Evolutionary conservation across 2,329 filamentous ascomycete genomes (phyloP), one percentile per base, ranked within the genome.

Genomic region (Fusarium begoniae): DNA sequence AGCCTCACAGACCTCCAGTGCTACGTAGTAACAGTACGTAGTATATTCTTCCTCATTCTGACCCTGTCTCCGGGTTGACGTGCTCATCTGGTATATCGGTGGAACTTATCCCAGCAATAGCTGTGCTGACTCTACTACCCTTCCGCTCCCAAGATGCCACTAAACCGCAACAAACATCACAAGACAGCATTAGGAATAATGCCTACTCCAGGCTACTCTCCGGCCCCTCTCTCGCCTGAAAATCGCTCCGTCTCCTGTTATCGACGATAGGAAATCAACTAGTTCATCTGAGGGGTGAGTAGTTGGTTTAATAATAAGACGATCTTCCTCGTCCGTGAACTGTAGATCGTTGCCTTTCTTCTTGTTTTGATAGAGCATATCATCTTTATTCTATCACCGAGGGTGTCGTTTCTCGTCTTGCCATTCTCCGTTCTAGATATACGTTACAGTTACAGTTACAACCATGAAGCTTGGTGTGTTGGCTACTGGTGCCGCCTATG

Each of bases 391-490:
- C 28, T 50, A 37, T 48, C 35, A 28, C 38, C 53, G 38, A 62
- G 38, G 32, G 54, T 35, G 11, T 45, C 55, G 26, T 30, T 47
- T 50, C 24, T 55, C 28, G 54, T 38, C 24, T 44, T 26, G 24
- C 24, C 35, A 13, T 56, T 24, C 22, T n/a, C 26, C 32, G 24
- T 41, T 32, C 44, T 30, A 41, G 22, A 26, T 38, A 54, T 48
- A 37, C 45, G 41, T 38, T 54, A 38, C 35, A 28, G 30, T 32
- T 45, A 13, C 38, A 68, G 54, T 32, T 32, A 32, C 30, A 32
- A 32, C n/a, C 47, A 74, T 74, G 71, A 74, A 65, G 69, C 62
- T 74, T 18, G 55, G 67, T 32, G 26, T 57, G 70, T 40, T 74
- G 48, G 55, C 53, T 35, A 50, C 70, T 41, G 61, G 65, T 48